phyloP scores from a whole-genome alignment of 768 basidiomycete species.

The Agrocybe chaxingu region DNA sequence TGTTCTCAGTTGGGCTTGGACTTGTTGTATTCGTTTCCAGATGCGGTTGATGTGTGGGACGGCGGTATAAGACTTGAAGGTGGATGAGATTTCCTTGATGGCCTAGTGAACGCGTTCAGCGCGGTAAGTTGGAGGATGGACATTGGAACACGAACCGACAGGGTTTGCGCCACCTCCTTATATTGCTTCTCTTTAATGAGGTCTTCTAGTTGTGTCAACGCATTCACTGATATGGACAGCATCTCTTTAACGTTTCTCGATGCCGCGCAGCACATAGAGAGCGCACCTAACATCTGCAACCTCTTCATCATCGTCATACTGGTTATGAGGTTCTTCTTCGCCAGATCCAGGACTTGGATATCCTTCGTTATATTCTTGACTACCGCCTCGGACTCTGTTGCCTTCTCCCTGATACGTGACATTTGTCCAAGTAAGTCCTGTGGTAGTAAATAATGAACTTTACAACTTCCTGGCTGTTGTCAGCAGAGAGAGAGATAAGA shows the following conservation, averaged over 20 bases:
- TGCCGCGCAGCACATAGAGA: neutral
- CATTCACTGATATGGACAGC: conserved; percentile 56
- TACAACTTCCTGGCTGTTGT: neutral
- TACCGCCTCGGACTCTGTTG: conserved; percentile 94
- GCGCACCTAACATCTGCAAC: conserved; percentile 89
- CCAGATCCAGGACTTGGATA: conserved; percentile 90
- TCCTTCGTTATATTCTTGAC: conserved; percentile 95
- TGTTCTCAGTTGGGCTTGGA: conserved; percentile 77
- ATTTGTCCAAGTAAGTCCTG: conserved; percentile 95
- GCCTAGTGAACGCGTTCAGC: conserved; percentile 46
- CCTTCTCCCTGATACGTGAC: conserved; percentile 94
- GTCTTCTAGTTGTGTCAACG: conserved; percentile 76
- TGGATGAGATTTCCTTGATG: conserved; percentile 78
- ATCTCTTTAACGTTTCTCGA: neutral
- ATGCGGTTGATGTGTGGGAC: conserved; percentile 76
- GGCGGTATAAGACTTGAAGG: conserved; percentile 77
- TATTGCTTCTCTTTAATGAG: conserved; percentile 78
- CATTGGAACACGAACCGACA: conserved; percentile 47
- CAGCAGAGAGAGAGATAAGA: conserved; percentile 1
- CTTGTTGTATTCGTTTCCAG: conserved; percentile 75
- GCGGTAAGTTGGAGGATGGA: neutral
- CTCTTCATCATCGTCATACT: conserved; percentile 90
- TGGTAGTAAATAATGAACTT: conserved; percentile 1
- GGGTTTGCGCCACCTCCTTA: conserved; percentile 76
- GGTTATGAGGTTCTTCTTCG: conserved; percentile 87